phyloP scores from a whole-genome alignment of 441 rosid species.

The Arabidopsis lyrata region DNA sequence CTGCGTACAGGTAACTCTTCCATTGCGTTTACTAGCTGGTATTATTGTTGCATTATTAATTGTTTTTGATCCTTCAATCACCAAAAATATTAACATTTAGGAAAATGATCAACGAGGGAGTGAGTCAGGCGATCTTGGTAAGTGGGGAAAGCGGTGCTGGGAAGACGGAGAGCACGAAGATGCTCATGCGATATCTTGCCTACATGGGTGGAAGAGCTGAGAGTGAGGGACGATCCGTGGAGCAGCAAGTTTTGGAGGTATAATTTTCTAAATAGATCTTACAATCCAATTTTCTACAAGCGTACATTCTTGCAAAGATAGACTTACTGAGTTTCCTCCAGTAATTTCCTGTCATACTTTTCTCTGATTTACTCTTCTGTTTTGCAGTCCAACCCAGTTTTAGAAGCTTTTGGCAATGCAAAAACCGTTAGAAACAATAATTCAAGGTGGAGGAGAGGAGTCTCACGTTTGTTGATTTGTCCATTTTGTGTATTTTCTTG shows the following conservation, averaged over 20 bases:
- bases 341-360: constrained; percentile 8
- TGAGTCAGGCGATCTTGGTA: constrained; percentile 76
- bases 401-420: constrained; percentile 89
- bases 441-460: constrained; percentile 58
- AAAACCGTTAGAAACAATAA: constrained; percentile 82
- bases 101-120: constrained; percentile 72
- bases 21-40: constrained; percentile 8
- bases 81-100: constrained; percentile 49
- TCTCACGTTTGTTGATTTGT: constrained; percentile 28
- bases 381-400: constrained; percentile 77
- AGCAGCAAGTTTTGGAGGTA: constrained; percentile 86
- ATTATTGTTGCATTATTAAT: constrained; percentile 18
- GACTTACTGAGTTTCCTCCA: constrained; percentile 10
- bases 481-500: constrained; percentile 24
- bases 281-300: too few relatives aligned
- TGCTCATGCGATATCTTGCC: constrained; percentile 81
- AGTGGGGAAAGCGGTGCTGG: constrained; percentile 93
- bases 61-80: too few relatives aligned
- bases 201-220: constrained; percentile 73
- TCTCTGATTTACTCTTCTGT: constrained; percentile 24
- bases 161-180: constrained; percentile 84
- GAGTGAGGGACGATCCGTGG: constrained; percentile 70
- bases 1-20: constrained; percentile 66
- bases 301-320: constrained; percentile 26
- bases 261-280: constrained; percentile 23